Evolutionary conservation across 2,329 filamentous ascomycete genomes (phyloP), one percentile per base, ranked within the genome.

Genomic region (Chrysoporthe cubensis): DNA sequence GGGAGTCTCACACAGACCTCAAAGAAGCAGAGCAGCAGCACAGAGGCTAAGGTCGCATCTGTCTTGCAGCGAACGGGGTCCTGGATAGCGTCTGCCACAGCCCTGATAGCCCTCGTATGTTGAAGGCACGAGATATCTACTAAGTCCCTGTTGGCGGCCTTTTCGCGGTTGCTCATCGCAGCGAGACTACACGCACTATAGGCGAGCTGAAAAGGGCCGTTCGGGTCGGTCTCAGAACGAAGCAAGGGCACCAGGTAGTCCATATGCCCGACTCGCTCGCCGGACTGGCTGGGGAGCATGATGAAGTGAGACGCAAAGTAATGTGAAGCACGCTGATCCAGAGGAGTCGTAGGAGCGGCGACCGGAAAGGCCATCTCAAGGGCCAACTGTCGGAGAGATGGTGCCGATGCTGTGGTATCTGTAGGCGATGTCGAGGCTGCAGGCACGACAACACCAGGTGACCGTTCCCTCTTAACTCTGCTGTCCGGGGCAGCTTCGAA

Each of bases 271-370:
- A 11, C 4, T 5, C 83, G 77, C 1, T 80, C 80, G 50, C 77
- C 80, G 21, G 81, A 82, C 26, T 83, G 79, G 18, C 78, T 77
- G 14, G 87, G 85, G 9, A 86, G 72, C 34, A 89, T 78, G 62
- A 90, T 82, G 73, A 85, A 90, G 73, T 90, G 88, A 64, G 86
- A 80, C 7, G 89, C 76, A 72, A 90, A 90, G 73, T 86, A 85
- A 71, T 86, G 88, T 13, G 81, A 80, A 2, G 87, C 87, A 70
- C 85, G 84, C 67, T 87, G 80, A 32, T 88, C 84, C 0, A 86
- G 71, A 1, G 86, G 80, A 11, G 86, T 71, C 50, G 79, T 78
- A n/a, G 86, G 76, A 16, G 75, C 74, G 4, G 78, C 76, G 8
- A 76, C 70, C 18, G 71, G 70, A 34, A 73, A 69, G 34, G 70